Evolutionary conservation across 345 rosid species (phyloP).

Genomic region (Moricandia arvensis): DNA sequence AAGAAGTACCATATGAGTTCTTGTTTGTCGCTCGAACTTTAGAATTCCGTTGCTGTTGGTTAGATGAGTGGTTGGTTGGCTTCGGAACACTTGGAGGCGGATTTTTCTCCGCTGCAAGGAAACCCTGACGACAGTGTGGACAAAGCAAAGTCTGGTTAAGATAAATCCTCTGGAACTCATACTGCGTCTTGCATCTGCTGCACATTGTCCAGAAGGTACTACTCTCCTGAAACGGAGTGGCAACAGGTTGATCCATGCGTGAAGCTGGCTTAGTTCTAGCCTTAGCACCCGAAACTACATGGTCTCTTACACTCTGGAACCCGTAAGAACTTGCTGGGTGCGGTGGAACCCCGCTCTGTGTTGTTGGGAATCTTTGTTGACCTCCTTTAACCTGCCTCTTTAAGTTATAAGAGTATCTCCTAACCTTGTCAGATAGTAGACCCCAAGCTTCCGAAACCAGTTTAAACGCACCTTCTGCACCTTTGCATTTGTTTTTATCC

Average conservation of each 20-base stretch:
- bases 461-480: slow-evolving; percentile 89
- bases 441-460: slow-evolving; percentile 75
- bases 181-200: slow-evolving; percentile 68
- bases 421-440: slow-evolving; percentile 63
- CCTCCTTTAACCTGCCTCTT: slow-evolving; percentile 42
- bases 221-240: slow-evolving; percentile 35
- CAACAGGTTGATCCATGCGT: slow-evolving; percentile 30
- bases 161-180: slow-evolving; percentile 73
- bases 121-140: slow-evolving; percentile 67
- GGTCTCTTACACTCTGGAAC: slow-evolving; percentile 39
- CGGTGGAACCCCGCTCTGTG: slow-evolving; percentile 42
- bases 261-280: slow-evolving; percentile 27
- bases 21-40: slow-evolving; percentile 34
- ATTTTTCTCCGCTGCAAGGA: slow-evolving; percentile 63
- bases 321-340: slow-evolving; percentile 48
- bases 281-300: slow-evolving; percentile 32
- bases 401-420: slow-evolving; percentile 63
- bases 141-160: slow-evolving; percentile 77
- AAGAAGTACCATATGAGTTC: slow-evolving; percentile 26
- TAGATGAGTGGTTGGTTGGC: slow-evolving; percentile 42
- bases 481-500: slow-evolving; percentile 80
- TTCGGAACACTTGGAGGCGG: slow-evolving; percentile 60
- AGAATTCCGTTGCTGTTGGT: slow-evolving; percentile 50
- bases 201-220: slow-evolving; percentile 92
- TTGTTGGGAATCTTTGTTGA: slow-evolving; percentile 33